Conservation (phyloP, 169 alveolate genomes). For the Plasmodium knowlesi region DNA sequence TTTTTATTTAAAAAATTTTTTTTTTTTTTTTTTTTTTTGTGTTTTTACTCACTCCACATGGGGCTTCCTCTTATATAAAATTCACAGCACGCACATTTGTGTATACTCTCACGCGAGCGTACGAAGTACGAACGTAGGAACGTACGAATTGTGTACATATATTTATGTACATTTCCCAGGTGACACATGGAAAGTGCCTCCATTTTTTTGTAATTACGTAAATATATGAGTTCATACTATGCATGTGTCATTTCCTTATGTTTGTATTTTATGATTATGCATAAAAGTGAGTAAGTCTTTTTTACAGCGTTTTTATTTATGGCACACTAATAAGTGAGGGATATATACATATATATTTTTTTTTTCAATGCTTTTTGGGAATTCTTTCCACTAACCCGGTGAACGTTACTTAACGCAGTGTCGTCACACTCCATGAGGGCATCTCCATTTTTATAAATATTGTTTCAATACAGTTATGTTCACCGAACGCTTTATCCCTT, state of each 20-base stretch:
- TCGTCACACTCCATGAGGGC: not conserved
- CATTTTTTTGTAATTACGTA: conserved; percentile 14
- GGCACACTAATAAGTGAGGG: conserved; percentile 7
- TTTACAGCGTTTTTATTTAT: conserved; percentile 5
- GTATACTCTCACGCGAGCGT: not conserved
- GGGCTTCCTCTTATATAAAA: not conserved
- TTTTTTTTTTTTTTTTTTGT: not conserved
- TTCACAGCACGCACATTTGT: not conserved
- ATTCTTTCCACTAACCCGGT: not conserved
- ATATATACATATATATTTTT: not conserved
- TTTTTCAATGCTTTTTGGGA: not conserved
- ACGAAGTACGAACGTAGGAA: not conserved
- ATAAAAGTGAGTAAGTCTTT: not conserved
- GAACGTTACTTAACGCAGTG: not conserved
- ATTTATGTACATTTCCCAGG: conserved; percentile 2
- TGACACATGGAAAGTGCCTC: not conserved
- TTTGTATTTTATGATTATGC: conserved; percentile 18
- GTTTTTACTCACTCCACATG: not conserved
- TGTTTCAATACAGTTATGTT: not conserved
- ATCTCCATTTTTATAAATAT: not conserved
- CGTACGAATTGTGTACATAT: not conserved
- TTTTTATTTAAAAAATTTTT: too few species aligned
- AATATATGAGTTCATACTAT: not conserved
- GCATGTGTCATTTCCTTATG: not conserved
- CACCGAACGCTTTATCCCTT: not conserved